phyloP scores from a whole-genome alignment of 1,284 basidiomycete species.

The Apiotrichum gracile region DNA sequence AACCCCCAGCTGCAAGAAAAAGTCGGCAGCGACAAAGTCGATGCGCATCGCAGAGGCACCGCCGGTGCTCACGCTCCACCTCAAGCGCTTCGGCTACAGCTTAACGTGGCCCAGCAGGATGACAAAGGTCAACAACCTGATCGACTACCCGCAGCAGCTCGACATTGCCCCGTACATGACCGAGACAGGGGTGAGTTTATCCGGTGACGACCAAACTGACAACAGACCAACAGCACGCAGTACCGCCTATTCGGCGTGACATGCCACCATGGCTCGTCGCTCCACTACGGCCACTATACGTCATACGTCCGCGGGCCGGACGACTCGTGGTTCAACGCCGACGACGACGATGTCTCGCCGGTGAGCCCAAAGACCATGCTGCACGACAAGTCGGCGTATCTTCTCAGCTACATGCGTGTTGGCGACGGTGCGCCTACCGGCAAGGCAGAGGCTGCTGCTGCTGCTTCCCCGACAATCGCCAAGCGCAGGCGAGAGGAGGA shows the following conservation, averaged over 20 bases:
- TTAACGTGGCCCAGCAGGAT: constrained; percentile 54
- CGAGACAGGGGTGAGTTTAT: constrained; percentile 50
- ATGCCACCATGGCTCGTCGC: constrained; percentile 84
- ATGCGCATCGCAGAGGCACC: constrained; percentile 79
- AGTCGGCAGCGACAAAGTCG: constrained; percentile 35
- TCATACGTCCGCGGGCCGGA: constrained; percentile 70
- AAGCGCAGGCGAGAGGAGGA: constrained; percentile 44
- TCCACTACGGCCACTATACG: constrained; percentile 94
- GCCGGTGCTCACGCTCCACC: constrained; percentile 85
- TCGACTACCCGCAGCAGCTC: constrained; percentile 75
- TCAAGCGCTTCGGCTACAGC: constrained; percentile 74
- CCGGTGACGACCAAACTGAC: neutral
- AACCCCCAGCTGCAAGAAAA: constrained; percentile 35
- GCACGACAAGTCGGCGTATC: constrained; percentile 76
- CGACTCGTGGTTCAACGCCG: constrained; percentile 84
- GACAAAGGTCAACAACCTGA: constrained; percentile 69
- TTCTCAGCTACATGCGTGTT: constrained; percentile 78
- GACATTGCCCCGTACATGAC: constrained; percentile 78
- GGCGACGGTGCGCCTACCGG: constrained; percentile 3
- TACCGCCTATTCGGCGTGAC: constrained; percentile 90
- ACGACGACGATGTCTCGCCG: constrained; percentile 71
- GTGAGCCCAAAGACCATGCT: constrained; percentile 50
- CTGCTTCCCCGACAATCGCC: neutral
- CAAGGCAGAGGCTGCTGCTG: neutral
- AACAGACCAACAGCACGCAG: constrained; percentile 55